A percentile compares a stretch with the other conserved stretches of the same genome.
These are phyloP conservation scores for Falciphora oryzae DNA, from an alignment of 2,329 filamentous ascomycete genomes.

Conservation along the genomic window DNA sequence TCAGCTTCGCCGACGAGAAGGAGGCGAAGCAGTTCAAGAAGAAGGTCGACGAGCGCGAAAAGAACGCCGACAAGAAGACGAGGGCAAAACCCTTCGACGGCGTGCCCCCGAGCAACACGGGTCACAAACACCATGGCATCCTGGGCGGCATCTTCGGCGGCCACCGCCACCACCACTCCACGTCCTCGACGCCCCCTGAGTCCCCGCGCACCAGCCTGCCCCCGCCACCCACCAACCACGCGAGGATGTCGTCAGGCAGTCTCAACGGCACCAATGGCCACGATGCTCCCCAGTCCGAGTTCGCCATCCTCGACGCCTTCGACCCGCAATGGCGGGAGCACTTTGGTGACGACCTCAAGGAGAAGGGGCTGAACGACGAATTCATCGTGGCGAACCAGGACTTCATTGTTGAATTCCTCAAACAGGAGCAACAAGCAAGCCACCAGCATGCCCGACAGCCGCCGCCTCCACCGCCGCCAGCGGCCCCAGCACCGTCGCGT, in stretches of 20 bases:
- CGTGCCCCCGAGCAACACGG: constrained; percentile 29
- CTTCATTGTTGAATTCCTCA: constrained; percentile 61
- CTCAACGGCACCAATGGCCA: constrained; percentile 31
- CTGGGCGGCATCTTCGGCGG: constrained; percentile 58
- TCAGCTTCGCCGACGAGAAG: constrained; percentile 95
- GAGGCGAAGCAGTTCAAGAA: constrained; percentile 96
- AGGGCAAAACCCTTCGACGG: constrained; percentile 69
- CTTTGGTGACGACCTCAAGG: constrained; percentile 57
- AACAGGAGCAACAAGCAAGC: constrained; percentile 40
- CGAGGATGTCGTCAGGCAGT: constrained; percentile 33
- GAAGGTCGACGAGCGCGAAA: constrained; percentile 94
- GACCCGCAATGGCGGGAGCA: constrained; percentile 60
- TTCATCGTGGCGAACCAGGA: constrained; percentile 64
- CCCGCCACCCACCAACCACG: constrained; percentile 24
- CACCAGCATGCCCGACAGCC: constrained; percentile 15
- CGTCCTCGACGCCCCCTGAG: constrained; percentile 53
- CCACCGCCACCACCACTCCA: constrained; percentile 43
- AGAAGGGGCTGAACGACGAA: constrained; percentile 59
- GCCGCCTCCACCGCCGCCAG: constrained; percentile 21
- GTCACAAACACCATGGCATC: constrained; percentile 38
- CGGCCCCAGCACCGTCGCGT: constrained; percentile 19
- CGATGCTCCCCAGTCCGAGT: constrained; percentile 41
- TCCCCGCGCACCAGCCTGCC: constrained; percentile 41
- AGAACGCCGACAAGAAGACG: constrained; percentile 87
- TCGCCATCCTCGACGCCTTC: constrained; percentile 56